phyloP scores from a whole-genome alignment of 2,329 filamentous ascomycete species.

The Bimuria novae-zelandiae region DNA sequence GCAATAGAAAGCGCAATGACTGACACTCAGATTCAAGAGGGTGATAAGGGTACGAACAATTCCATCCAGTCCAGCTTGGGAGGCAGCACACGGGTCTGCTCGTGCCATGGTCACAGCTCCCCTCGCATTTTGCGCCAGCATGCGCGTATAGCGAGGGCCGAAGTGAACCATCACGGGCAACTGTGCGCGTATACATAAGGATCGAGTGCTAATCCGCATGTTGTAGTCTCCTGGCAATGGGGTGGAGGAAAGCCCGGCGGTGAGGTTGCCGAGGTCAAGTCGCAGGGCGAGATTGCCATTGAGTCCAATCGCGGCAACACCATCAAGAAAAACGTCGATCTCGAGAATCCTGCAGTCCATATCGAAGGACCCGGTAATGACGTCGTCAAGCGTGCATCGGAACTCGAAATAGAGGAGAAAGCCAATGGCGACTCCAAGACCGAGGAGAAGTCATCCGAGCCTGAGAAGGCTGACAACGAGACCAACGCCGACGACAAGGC shows the following conservation, averaged over 20 bases:
- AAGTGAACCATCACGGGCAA: slow-evolving; percentile 18
- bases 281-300: slow-evolving; percentile 64
- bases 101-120: slow-evolving; percentile 4
- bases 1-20: slow-evolving; percentile 34
- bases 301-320: slow-evolving; percentile 66
- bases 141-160: slow-evolving; percentile 12
- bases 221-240: slow-evolving; percentile 68
- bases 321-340: slow-evolving; percentile 66
- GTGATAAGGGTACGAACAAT: slow-evolving; percentile 41
- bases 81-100: too few species aligned
- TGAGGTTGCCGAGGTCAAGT: slow-evolving; percentile 61
- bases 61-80: not conserved
- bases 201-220: slow-evolving; percentile 7
- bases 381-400: slow-evolving; percentile 66
- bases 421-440: slow-evolving; percentile 44
- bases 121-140: slow-evolving; percentile 8
- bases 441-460: slow-evolving; percentile 30
- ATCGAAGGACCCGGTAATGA: slow-evolving; percentile 65
- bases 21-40: slow-evolving; percentile 41
- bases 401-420: slow-evolving; percentile 61
- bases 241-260: slow-evolving; percentile 60
- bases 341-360: slow-evolving; percentile 64
- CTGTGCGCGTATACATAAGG: slow-evolving; percentile 27
- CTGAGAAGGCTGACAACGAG: slow-evolving; percentile 38
- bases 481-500: slow-evolving; percentile 25